These are phyloP conservation scores for Copromyces sp. DNA, from an alignment of 495 filamentous ascomycete genomes.

Conservation along the genomic window DNA sequence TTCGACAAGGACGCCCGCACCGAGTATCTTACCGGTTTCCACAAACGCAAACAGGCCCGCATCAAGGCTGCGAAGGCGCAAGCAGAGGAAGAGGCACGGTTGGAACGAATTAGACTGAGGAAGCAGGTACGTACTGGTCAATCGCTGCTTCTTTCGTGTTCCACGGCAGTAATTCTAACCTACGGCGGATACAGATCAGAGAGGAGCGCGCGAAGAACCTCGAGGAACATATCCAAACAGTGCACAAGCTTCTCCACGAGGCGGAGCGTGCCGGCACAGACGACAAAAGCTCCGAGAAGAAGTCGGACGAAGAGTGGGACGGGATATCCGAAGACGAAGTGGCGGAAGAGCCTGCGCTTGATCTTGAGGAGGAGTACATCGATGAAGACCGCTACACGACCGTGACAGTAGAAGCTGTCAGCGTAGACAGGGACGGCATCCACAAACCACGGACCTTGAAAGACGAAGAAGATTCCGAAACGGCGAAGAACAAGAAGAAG, in stretches of 20 bases:
- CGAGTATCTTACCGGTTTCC: conserved; percentile 90
- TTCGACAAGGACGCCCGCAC: conserved; percentile 70
- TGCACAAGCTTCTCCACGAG: conserved; percentile 52
- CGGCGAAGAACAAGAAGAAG: conserved; percentile 17
- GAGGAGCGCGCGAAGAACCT: conserved; percentile 71
- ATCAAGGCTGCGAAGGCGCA: conserved; percentile 73
- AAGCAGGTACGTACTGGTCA: conserved; percentile 48
- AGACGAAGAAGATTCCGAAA: conserved; percentile 34
- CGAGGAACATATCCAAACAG: conserved; percentile 63
- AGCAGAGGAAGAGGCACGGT: conserved; percentile 58
- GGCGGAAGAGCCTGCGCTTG: conserved; percentile 36
- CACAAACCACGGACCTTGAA: conserved; percentile 37
- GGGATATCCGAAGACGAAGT: conserved; percentile 49
- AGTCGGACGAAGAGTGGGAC: conserved; percentile 48
- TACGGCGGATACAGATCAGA: conserved; percentile 47
- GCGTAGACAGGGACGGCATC: conserved; percentile 61
- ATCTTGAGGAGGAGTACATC: conserved; percentile 87
- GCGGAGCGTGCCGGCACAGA: conserved; percentile 38
- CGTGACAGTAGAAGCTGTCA: conserved; percentile 88
- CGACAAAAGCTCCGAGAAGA: conserved; percentile 18
- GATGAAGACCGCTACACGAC: conserved; percentile 94
- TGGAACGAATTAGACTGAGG: conserved; percentile 61
- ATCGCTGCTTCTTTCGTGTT: not conserved
- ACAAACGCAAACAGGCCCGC: conserved; percentile 82
- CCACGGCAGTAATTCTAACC: not conserved